These are phyloP conservation scores for Trichoderma brevicompactum DNA, from an alignment of 2,329 filamentous ascomycete species.

Conservation along the genomic window DNA sequence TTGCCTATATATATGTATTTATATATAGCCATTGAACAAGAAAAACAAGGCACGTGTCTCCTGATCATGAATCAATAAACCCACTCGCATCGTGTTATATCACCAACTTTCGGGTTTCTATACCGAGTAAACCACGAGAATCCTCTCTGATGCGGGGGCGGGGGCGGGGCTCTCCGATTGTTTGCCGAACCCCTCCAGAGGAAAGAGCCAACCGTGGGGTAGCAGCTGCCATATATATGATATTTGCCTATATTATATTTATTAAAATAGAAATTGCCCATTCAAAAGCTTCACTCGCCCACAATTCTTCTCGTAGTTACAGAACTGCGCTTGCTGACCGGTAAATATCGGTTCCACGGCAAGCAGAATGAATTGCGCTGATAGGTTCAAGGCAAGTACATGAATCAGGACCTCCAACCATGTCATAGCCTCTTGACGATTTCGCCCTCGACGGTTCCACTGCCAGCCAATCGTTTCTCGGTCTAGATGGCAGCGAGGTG, in stretches of 20 bases:
- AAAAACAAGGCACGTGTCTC: not conserved
- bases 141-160: conserved; percentile 7
- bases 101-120: not conserved
- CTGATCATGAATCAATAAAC: not conserved
- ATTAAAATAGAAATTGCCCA: too few relatives aligned
- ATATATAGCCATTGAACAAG: too few relatives aligned
- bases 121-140: conserved; percentile 8
- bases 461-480: conserved; percentile 12
- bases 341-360: too few relatives aligned
- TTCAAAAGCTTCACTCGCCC: too few relatives aligned
- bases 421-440: not conserved
- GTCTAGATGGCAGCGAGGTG: conserved; percentile 9
- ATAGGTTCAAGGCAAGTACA: not conserved
- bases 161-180: conserved; percentile 19
- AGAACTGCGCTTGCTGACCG: too few relatives aligned
- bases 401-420: not conserved
- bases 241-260: too few relatives aligned
- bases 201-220: not conserved
- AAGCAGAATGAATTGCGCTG: too few relatives aligned
- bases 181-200: conserved; percentile 16
- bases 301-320: too few relatives aligned
- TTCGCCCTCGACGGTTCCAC: not conserved
- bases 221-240: not conserved
- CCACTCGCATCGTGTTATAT: not conserved
- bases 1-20: too few relatives aligned